These are phyloP conservation scores for Pythium coloratum DNA, from an alignment of 352 stramenopile species.

Conservation along the genomic window DNA sequence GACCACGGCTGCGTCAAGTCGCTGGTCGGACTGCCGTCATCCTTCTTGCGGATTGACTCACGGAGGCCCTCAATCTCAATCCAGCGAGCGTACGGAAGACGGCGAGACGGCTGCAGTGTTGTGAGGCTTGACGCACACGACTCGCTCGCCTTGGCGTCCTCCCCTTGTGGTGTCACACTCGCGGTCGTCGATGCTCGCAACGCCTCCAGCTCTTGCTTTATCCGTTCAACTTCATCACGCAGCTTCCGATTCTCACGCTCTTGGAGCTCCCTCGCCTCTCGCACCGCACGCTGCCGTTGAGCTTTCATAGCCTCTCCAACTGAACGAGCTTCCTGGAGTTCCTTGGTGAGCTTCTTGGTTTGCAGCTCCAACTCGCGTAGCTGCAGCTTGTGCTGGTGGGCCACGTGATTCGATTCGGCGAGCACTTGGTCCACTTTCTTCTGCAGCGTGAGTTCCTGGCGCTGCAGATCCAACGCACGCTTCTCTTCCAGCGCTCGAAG, in stretches of 20 bases:
- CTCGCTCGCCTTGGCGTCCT: background rate
- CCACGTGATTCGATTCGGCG: slow-evolving; percentile 47
- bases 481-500: slow-evolving; percentile 55
- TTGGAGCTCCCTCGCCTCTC: slow-evolving; percentile 16
- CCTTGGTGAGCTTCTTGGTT: slow-evolving; percentile 21
- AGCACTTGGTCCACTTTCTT: slow-evolving; percentile 56
- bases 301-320: background rate
- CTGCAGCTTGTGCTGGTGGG: slow-evolving; percentile 53
- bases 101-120: slow-evolving; percentile 48
- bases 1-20: slow-evolving; percentile 25
- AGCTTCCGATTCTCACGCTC: slow-evolving; percentile 13
- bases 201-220: slow-evolving; percentile 6
- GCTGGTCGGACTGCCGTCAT: slow-evolving; percentile 39
- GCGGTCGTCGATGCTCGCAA: slow-evolving; percentile 2
- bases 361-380: slow-evolving; percentile 25
- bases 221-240: slow-evolving; percentile 28
- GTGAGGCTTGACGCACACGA: slow-evolving; percentile 19
- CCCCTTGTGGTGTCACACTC: background rate
- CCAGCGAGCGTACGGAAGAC: slow-evolving; percentile 75
- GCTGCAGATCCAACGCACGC: slow-evolving; percentile 39
- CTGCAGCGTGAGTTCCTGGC: slow-evolving; percentile 33
- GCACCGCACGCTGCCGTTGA: background rate
- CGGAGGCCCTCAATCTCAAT: slow-evolving; percentile 81
- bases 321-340: background rate
- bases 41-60: slow-evolving; percentile 57